These are phyloP conservation scores for Pseudogymnoascus sp. DNA, from an alignment of 2,329 filamentous ascomycete species.

Conservation along the genomic window DNA sequence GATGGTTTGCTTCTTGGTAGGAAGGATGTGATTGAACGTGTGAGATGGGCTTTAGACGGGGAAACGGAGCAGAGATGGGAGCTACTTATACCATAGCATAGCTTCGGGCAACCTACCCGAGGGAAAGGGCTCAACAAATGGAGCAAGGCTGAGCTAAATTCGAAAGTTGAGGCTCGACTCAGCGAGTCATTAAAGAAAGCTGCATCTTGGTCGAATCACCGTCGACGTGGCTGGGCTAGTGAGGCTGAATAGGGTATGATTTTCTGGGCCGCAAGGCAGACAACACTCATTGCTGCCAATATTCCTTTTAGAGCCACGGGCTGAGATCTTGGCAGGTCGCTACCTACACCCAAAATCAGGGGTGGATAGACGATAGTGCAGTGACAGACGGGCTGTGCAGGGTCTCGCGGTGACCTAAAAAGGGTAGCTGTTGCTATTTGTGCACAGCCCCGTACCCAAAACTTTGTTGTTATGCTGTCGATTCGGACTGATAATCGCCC, in stretches of 20 bases:
- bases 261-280: not conserved
- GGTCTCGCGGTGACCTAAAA: no score
- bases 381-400: no score
- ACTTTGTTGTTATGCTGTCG: not conserved
- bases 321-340: no score
- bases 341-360: no score
- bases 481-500: not conserved
- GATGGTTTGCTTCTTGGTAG: not conserved
- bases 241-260: not conserved
- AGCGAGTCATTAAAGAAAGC: not conserved
- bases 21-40: not conserved
- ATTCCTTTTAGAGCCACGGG: no score
- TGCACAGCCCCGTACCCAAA: not conserved
- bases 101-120: not conserved
- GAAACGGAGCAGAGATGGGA: not conserved
- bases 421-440: not conserved
- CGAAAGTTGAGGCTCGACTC: not conserved
- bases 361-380: no score
- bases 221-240: not conserved
- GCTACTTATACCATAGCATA: not conserved
- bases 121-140: not conserved
- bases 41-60: not conserved
- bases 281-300: not conserved
- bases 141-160: not conserved
- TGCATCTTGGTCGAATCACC: not conserved